Evolutionary conservation across 306 rosid genomes (phyloP), one percentile per base, ranked within the genome.

Genomic region (Inga oerstediana): DNA sequence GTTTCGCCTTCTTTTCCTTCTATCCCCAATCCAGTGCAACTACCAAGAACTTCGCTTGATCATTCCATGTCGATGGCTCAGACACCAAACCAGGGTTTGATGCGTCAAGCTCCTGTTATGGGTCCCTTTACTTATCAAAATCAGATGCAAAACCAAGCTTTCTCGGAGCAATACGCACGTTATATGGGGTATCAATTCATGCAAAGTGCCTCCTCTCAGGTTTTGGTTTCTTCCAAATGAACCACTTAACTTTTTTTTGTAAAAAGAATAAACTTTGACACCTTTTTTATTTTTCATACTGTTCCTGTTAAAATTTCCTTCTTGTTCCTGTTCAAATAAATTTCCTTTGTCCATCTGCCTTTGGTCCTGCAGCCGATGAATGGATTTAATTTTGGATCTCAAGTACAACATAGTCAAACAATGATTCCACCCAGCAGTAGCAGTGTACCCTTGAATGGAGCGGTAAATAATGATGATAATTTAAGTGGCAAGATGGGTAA

Each of bases 161-260:
- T 94, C 72, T 90, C 89, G 10, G 98, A 94, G 79, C 96, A 94
- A 64, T 91, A 84, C 19, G 90, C 94, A 0, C 91, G 93, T 75
- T 91, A 84, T 81, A 86, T 94, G 94, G 89, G 92, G 15, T 90
- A 93, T 83, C 97, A 93, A 62, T 89, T 90, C 6, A 88, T 93
- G 94, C 98, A 93, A 88, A 87, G 85, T 44, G 75, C 92, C 69
- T 83, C 92, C 69, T 83, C 97, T 62, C 98, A 93, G 93, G 98
- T 94, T 49, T 15, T 49, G 76, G 16, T 69, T 88, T 74, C 65
- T 76, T 75, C 46, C 75, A 56, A 49, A 24, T 74, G 20, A 41
- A 74, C 35, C 72, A 15, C 49, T 51, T 51, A 22, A 32, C 79
- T 51, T 48, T 9, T 52, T n/a, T 49, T 30, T 4, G 1, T 3